Conservation (phyloP, 2,329 filamentous ascomycete species). For the Rachicladosporium sp. region DNA sequence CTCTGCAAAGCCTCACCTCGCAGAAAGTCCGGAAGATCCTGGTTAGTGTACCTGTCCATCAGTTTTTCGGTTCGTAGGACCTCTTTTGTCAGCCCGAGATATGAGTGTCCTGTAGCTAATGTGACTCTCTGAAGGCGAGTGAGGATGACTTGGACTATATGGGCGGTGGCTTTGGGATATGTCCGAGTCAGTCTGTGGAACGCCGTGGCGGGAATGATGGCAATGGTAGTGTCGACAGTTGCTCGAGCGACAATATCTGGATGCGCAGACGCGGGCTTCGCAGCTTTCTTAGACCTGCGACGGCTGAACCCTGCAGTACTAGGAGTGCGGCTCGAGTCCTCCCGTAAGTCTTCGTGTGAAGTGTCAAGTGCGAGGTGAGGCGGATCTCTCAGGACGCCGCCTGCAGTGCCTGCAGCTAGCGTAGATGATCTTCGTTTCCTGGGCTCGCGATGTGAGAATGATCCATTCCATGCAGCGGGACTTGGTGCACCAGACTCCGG, state of each 20-base stretch:
- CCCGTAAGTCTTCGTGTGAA: constrained; percentile 14
- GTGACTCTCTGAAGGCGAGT: constrained; percentile 91
- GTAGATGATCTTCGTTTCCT: constrained; percentile 15
- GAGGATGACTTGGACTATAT: constrained; percentile 95
- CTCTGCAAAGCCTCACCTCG: constrained; percentile 71
- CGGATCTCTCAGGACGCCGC: constrained; percentile 15
- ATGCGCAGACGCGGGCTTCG: constrained; percentile 62
- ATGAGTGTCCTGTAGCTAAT: constrained; percentile 84
- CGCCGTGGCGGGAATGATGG: constrained; percentile 92
- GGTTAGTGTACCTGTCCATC: constrained; percentile 86
- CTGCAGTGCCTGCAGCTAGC: constrained; percentile 1
- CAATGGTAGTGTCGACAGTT: constrained; percentile 92
- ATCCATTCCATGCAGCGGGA: constrained; percentile 11
- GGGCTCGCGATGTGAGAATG: constrained; percentile 12
- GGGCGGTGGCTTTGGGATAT: constrained; percentile 90
- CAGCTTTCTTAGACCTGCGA: constrained; percentile 14
- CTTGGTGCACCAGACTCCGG: constrained; percentile 16
- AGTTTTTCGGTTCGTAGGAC: constrained; percentile 85
- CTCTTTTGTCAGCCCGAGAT: constrained; percentile 81
- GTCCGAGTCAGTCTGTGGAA: constrained; percentile 85
- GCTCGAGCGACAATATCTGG: constrained; percentile 95
- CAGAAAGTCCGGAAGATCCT: constrained; percentile 82
- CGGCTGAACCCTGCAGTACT: constrained; percentile 14
- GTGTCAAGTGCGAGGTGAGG: constrained; percentile 18
- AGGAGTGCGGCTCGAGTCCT: constrained; percentile 12